These are phyloP conservation scores for Juncus inflexus DNA, from an alignment of 176 grass and related monocot species.

Conservation along the genomic window DNA sequence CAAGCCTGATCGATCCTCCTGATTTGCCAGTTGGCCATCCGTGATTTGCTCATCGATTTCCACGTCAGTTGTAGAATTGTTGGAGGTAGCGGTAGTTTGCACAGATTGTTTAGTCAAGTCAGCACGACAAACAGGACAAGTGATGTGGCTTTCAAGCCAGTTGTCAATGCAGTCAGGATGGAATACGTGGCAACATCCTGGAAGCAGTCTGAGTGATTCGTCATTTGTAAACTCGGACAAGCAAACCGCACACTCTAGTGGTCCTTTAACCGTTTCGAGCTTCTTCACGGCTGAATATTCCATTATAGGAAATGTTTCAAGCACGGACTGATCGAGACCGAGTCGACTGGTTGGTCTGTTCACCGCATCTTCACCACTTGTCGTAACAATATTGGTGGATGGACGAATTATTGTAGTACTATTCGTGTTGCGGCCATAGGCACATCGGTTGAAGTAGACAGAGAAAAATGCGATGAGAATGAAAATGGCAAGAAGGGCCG, in stretches of 20 bases:
- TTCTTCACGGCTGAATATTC: conserved; percentile 60
- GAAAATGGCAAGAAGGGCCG: conserved; percentile 40
- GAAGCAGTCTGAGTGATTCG: conserved; percentile 56
- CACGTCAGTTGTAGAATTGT: conserved; percentile 11
- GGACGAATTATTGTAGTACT: background rate
- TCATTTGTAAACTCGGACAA: conserved; percentile 52
- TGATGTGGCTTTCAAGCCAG: conserved; percentile 60
- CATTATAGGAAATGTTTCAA: conserved; percentile 55
- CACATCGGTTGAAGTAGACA: conserved; percentile 49
- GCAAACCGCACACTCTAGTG: conserved; percentile 71
- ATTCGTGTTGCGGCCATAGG: background rate
- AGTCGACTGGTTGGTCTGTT: background rate
- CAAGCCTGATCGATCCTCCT: conserved; percentile 25
- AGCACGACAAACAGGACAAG: conserved; percentile 73
- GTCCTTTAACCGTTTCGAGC: conserved; percentile 26
- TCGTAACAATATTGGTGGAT: background rate
- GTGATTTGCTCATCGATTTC: conserved; percentile 24
- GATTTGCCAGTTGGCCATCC: conserved; percentile 28
- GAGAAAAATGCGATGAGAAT: conserved; percentile 50
- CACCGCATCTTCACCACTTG: background rate
- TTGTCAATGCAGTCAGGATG: conserved; percentile 75
- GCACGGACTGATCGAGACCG: conserved; percentile 38
- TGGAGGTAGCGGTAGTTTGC: background rate
- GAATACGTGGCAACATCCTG: conserved; percentile 77
- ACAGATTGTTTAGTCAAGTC: conserved; percentile 27